phyloP scores from a whole-genome alignment of 148 eudicot genomes.

The Rhododendron simsii region DNA sequence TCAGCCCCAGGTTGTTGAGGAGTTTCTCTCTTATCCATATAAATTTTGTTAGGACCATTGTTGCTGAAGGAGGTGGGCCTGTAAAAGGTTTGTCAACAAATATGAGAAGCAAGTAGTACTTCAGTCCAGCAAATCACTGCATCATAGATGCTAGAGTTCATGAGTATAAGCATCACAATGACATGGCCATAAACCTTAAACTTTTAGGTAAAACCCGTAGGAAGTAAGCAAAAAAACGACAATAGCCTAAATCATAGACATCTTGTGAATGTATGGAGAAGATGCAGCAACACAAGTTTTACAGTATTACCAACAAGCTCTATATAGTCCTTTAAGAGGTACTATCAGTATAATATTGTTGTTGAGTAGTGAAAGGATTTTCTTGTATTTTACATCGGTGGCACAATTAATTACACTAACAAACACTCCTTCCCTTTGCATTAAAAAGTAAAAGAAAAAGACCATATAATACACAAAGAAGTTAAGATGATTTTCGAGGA shows the following conservation, averaged over 20 bases:
- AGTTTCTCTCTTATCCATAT: conserved; percentile 4
- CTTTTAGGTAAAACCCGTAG: not conserved
- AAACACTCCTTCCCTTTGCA: not conserved
- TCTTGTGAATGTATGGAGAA: not conserved
- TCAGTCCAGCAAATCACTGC: not conserved
- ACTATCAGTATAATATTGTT: not conserved
- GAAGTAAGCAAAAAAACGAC: not conserved
- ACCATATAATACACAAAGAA: not conserved
- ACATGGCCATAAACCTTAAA: not conserved
- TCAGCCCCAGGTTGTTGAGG: conserved; percentile 4
- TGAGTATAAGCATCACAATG: not conserved
- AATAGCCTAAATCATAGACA: not conserved
- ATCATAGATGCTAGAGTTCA: not conserved
- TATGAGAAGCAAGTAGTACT: not conserved
- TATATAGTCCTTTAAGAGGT: not conserved
- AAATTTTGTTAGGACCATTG: not conserved
- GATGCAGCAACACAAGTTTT: not conserved
- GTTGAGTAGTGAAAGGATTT: not conserved
- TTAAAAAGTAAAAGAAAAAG: not conserved
- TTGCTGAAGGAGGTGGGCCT: conserved; percentile 1
- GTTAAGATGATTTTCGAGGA: not conserved
- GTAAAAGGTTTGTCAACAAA: conserved; percentile 3
- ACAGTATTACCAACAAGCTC: not conserved
- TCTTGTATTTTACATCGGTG: not conserved
- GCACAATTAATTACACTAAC: not conserved